These are phyloP conservation scores for Ilex asprella DNA, from an alignment of 257 asterid genomes.

Conservation along the genomic window DNA sequence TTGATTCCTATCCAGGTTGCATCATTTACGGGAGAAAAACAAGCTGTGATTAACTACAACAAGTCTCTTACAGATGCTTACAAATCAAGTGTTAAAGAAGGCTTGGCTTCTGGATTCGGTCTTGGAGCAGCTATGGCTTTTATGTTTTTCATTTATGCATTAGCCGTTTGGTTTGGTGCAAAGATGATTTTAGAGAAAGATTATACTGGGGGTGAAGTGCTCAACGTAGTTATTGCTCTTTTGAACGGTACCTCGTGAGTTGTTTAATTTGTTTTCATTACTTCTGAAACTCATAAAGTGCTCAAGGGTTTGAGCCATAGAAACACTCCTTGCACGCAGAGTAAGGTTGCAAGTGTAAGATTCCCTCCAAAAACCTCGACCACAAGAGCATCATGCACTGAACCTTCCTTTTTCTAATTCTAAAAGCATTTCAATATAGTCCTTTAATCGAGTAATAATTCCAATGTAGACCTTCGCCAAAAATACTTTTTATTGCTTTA, in stretches of 20 bases:
- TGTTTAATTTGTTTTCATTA: neutral
- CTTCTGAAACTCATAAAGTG: too few species aligned
- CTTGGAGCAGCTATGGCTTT: slow-evolving; percentile 41
- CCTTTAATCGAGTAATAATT: neutral
- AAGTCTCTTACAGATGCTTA: slow-evolving; percentile 49
- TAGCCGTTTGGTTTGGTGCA: slow-evolving; percentile 66
- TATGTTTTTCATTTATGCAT: slow-evolving; percentile 48
- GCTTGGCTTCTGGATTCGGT: slow-evolving; percentile 56
- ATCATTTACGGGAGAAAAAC: slow-evolving; percentile 65
- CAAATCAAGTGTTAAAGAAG: slow-evolving; percentile 43
- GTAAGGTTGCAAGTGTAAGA: too few species aligned
- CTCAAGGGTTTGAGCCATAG: too few species aligned
- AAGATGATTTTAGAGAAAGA: slow-evolving; percentile 63
- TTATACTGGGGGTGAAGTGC: slow-evolving; percentile 61
- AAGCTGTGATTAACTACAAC: slow-evolving; percentile 45
- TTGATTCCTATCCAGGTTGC: slow-evolving; percentile 39
- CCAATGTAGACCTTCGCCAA: neutral
- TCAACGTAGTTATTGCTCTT: slow-evolving; percentile 49
- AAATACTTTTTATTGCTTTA: neutral
- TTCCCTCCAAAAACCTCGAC: too few species aligned
- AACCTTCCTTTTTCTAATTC: neutral
- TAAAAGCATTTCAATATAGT: neutral
- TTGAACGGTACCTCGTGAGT: slow-evolving; percentile 58
- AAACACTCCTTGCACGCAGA: too few species aligned
- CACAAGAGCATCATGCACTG: too few species aligned